phyloP scores from a whole-genome alignment of 2,329 filamentous ascomycete species.

The Sporothrix phasma region DNA sequence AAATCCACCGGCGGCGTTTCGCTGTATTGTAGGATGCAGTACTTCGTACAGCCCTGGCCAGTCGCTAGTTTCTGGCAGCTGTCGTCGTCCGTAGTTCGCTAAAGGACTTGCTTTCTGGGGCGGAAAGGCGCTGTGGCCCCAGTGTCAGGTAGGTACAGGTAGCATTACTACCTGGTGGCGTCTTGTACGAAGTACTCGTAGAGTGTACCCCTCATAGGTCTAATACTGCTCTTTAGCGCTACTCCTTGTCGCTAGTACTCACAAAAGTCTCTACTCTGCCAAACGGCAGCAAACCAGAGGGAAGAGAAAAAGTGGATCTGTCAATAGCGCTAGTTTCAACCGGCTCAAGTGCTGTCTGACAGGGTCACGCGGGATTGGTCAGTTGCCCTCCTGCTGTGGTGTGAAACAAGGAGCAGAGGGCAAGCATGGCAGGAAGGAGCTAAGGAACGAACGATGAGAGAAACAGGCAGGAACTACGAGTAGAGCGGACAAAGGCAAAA shows the following conservation, averaged over 20 bases:
- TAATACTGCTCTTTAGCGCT: no score
- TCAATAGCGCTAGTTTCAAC: neutral
- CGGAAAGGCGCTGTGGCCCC: neutral
- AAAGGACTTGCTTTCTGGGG: neutral
- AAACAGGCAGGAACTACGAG: neutral
- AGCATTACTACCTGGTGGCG: neutral
- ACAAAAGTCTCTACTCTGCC: neutral
- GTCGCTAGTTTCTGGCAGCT: neutral
- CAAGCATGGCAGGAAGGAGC: neutral
- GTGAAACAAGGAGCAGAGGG: slow-evolving; percentile 1
- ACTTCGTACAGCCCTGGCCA: no score
- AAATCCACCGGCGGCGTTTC: no score
- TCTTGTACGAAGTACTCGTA: neutral
- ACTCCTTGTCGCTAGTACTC: neutral
- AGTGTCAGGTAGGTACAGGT: neutral
- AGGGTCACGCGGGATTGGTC: slow-evolving; percentile 4
- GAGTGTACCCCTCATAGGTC: no score
- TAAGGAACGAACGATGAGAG: neutral
- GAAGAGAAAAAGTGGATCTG: neutral
- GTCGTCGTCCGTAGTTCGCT: neutral
- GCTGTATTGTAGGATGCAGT: no score
- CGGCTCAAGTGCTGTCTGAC: slow-evolving; percentile 1
- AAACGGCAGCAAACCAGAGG: neutral
- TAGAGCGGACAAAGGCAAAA: neutral
- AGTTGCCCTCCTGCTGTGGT: neutral